phyloP scores from a whole-genome alignment of 352 stramenopile genomes.

The Bremia lactucae region DNA sequence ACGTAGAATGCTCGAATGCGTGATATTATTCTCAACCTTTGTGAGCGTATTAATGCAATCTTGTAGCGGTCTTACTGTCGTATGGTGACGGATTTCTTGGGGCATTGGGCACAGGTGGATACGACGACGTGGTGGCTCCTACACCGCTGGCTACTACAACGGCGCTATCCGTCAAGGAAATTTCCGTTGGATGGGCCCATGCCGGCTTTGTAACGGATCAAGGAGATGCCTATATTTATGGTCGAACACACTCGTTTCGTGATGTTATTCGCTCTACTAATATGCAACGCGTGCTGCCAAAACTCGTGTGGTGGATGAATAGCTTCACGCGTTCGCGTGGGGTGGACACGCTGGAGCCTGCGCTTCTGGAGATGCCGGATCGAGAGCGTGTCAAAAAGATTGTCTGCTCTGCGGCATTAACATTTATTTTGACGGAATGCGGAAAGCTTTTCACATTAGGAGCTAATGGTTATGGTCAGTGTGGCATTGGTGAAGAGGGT shows the following conservation, averaged over 20 bases:
- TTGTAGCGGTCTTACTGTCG: conserved; percentile 40
- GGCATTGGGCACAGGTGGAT: conserved; percentile 55
- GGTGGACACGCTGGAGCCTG: conserved; percentile 56
- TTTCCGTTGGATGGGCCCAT: conserved; percentile 74
- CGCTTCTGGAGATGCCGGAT: conserved; percentile 45
- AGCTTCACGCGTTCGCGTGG: conserved; percentile 46
- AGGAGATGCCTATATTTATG: conserved; percentile 62
- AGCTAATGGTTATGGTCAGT: conserved; percentile 75
- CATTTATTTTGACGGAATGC: conserved; percentile 59
- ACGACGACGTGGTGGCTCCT: conserved; percentile 38
- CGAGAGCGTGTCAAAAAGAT: conserved; percentile 61
- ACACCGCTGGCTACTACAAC: conserved; percentile 34
- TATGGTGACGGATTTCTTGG: conserved; percentile 75
- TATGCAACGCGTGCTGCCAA: conserved; percentile 69
- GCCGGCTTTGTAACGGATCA: conserved; percentile 58
- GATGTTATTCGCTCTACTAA: conserved; percentile 79
- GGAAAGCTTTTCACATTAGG: conserved; percentile 73
- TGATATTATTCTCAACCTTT: neutral
- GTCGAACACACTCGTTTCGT: conserved; percentile 72
- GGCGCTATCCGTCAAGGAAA: conserved; percentile 36
- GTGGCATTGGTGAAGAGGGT: conserved; percentile 49
- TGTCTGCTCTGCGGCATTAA: conserved; percentile 75
- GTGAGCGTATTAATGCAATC: conserved; percentile 1
- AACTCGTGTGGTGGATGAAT: conserved; percentile 62
- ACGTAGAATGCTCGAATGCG: conserved; percentile 4